Conservation (phyloP, 768 basidiomycete species). For the Porpolomopsis calyptriformis region DNA sequence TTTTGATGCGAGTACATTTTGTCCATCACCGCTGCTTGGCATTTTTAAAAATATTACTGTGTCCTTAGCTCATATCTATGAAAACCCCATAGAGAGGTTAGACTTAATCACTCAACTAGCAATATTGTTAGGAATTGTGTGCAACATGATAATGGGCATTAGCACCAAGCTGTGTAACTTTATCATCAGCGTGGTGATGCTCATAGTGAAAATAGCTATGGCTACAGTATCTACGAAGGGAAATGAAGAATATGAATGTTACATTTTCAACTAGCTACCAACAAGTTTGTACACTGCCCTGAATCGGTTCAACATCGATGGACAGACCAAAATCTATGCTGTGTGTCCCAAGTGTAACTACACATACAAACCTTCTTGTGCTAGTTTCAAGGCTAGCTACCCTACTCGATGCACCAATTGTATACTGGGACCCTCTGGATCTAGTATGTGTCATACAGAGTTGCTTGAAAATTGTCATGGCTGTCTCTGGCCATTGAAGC, state of each 20-base stretch:
- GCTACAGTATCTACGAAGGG: not conserved
- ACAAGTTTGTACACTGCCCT: not conserved
- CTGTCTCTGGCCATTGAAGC: too few relatives aligned
- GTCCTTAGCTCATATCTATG: slow-evolving; percentile 3
- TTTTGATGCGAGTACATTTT: not conserved
- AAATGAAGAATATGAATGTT: not conserved
- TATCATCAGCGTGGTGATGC: slow-evolving; percentile 1
- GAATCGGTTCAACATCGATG: slow-evolving; percentile 3
- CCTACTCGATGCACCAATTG: slow-evolving; percentile 6
- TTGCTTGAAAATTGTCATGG: too few relatives aligned
- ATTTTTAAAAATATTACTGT: not conserved
- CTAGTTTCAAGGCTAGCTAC: slow-evolving; percentile 1
- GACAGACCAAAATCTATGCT: slow-evolving; percentile 1
- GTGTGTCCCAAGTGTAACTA: slow-evolving; percentile 8
- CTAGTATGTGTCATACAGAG: not conserved
- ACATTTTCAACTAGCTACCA: slow-evolving; percentile 2
- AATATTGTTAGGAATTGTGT: slow-evolving; percentile 6
- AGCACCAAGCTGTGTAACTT: slow-evolving; percentile 1
- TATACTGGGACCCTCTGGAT: not conserved
- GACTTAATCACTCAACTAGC: not conserved
- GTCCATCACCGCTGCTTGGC: not conserved
- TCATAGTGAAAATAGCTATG: slow-evolving; percentile 2
- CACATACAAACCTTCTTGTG: slow-evolving; percentile 5
- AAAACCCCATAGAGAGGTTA: not conserved
- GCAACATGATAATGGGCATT: slow-evolving; percentile 3